Conservation (phyloP, 1,284 basidiomycete genomes). For the Stygiomarasmius scandens region DNA sequence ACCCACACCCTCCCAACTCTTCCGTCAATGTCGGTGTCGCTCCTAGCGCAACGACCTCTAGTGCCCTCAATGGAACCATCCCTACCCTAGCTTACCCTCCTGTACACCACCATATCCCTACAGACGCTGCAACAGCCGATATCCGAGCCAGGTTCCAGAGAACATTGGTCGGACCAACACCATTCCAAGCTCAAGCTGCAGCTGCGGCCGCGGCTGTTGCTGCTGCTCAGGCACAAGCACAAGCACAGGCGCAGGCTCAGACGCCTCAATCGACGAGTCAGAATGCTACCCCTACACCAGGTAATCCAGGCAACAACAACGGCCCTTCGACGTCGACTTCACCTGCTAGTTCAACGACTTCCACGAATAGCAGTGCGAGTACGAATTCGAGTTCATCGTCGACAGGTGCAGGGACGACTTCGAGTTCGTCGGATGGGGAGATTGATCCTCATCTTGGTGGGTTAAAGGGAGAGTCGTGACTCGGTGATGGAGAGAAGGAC, state of each 20-base stretch:
- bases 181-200: conserved; percentile 44
- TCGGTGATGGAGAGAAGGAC: too few species aligned
- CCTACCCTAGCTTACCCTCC: conserved; percentile 23
- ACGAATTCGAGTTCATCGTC: too few species aligned
- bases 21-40: conserved; percentile 29
- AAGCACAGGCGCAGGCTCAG: conserved; percentile 2
- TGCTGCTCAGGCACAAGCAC: conserved; percentile 4
- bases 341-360: too few species aligned
- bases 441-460: too few species aligned
- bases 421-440: too few species aligned
- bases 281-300: too few species aligned
- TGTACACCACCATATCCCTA: conserved; percentile 24
- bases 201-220: conserved; percentile 7
- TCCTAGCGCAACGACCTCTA: conserved; percentile 9
- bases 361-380: too few species aligned
- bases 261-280: background rate
- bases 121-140: conserved; percentile 47
- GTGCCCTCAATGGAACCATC: conserved; percentile 15
- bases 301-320: too few species aligned
- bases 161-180: conserved; percentile 63
- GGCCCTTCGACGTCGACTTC: too few species aligned
- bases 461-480: too few species aligned
- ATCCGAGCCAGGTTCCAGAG: conserved; percentile 74
- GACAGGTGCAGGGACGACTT: too few species aligned
- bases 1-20: conserved; percentile 25